Base-by-base conservation (phyloP, 225 moss, liverwort and hornwort species). In the Rhytidiadelphus loreus region DNA sequence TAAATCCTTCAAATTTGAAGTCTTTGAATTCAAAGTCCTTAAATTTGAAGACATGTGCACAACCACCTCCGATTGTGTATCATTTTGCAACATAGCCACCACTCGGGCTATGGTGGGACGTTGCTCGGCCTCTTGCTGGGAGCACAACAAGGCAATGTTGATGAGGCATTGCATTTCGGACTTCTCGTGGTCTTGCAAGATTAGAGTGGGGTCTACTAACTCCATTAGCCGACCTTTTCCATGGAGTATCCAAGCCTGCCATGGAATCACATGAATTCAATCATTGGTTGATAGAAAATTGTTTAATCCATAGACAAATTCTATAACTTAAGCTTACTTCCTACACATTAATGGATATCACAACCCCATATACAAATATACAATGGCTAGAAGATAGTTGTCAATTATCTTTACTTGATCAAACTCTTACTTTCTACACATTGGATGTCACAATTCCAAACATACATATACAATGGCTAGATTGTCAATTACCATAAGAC, bases 21-120 rank as follows among this genome's bases (percentile, higher is more conserved):
- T 53, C 4, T 16, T 62, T 11, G 53, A 80, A 4, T 66, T 66
- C n/a, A n/a, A 56, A 22, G 59, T 53, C 4, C 22, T 62, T 11
- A 44, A 80, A 4, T 66, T 66, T 11, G 66, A 37, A 66, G 66
- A 12, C 2, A 58, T 30, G 2, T 2, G 30, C 4, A 62, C 39
- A 77, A 90, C 26, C 70, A 86, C 88, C 86, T 90, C 92, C 8
- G 58, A 88, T 23, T 90, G 81, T 6, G 22, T 79, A 28, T 92
- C 86, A 3, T 78, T 62, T 52, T 92, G 92, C 46, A 93, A 52
- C 89, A 92, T 89, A 19, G 86, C 56, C 69, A 91, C 91, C 63
- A 92, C 93, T 20, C 70, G 86, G 59, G 82, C 88, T 72, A 93
- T 92, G 19, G 58, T 83, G 2, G 92, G 91, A 16, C 93, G 83